Base-by-base conservation (phyloP, 768 basidiomycete species). In the Russula compacta region DNA sequence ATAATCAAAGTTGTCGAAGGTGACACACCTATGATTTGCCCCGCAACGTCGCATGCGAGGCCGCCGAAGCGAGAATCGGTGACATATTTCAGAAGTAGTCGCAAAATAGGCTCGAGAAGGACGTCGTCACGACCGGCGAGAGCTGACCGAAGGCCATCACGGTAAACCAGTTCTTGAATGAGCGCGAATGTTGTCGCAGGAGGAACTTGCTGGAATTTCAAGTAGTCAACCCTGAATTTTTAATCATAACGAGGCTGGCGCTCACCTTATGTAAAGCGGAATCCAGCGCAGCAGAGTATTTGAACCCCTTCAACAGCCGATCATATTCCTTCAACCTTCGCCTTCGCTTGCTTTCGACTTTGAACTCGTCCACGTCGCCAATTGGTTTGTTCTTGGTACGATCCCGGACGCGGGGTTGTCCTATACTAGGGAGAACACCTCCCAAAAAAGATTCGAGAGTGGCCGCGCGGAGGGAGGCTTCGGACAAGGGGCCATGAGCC, bases 201-300 rank as follows among this genome's bases (percentile, higher is more conserved):
- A 17, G 85, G 86, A 5, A 93, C 83, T 72, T 85, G 83, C 92
- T 97, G 56, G 3, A 50, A 33, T 51, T 40, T 36, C 29, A 52
- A 58, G 43, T 48, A 51, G 50, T 48, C 63, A 57, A 59, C 39
- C 14, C 35, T 6, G 12, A 12, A 35, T 39, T 11, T 12, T 40
- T 43, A 19, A n/a, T 24, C 6, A 33, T 19, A 5, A 8, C 36
- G 24, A 38, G n/a, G 17, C 44, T 12, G 4, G 40, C 6, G 66
- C 77, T 56, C 67, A 89, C 90, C 79, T 92, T 92, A 68, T 83
- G 83, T 59, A 98, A 73, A 12, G 95, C 94, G 6, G 92, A 84
- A 74, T 99, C 95, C 57, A 99, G 75, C 5, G 97, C 97, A 39
- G 92, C 92, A 8, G 88, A 87, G 73, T 99, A 98, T 69, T 90